Base-by-base conservation (phyloP, 2,329 filamentous ascomycete genomes). In the Orbilia ellipsospora region DNA sequence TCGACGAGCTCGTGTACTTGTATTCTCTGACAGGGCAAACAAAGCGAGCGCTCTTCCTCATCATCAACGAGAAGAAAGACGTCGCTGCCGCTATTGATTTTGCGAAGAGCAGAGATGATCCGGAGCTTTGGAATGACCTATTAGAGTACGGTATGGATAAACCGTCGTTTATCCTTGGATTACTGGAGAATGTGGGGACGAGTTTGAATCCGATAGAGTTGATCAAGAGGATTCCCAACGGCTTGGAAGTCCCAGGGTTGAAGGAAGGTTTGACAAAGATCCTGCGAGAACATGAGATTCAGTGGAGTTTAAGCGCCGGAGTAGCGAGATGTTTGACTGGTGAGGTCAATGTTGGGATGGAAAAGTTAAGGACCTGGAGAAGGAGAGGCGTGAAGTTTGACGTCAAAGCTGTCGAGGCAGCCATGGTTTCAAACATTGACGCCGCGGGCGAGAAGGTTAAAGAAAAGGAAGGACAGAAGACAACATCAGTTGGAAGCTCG, bases 101-200 rank as follows among this genome's bases (percentile, higher is more conserved):
- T 80, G 94, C 93, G 64, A 97, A 97, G 82, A 90, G 94, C 77
- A 93, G 98, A 81, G 90, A 95, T 77, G 94, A 97, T 79, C 89
- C 90, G 0, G 94, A 97, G 79, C 86, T 99, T 0, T 99, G 95
- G 95, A 92, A 97, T 78, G 94, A 98, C 80, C 86, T 99, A 6
- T 87, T 99, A 4, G 89, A 94, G 79, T 98, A 98, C 82, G 94
- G 92, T 75, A 98, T 99, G 95, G 93, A 97, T 83, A 97, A 97
- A 81, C 95, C 95, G 0, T 89, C 89, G 48, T 99, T 99, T 83
- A 98, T 99, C 78, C 90, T 92, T 12, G 94, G 92, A 0, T 85
- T 99, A 2, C 88, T 99, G 0, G 93, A 97, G 80, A 93, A 98
- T 83, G 94, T 97, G 0, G 95, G 95, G 42, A 98, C 94, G 0